Evolutionary conservation across 192 early-diverging fungal genomes (phyloP), one percentile per base, ranked within the genome.

Genomic region (Linnemannia elongata): DNA sequence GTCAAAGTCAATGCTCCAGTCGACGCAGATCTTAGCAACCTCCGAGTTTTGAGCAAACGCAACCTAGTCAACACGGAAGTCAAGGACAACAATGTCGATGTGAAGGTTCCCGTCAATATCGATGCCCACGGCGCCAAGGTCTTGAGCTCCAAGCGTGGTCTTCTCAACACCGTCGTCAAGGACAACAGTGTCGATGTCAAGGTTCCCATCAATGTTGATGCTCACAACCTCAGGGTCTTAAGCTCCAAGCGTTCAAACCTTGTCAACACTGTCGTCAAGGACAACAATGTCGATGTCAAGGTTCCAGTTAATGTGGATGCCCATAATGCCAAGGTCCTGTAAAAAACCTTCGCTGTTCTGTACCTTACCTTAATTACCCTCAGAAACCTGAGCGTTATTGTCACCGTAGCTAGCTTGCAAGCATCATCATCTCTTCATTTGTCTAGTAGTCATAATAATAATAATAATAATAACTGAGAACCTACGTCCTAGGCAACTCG

Each of bases 31-130:
- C 20, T 49, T 45, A 49, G 52, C 2, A 27, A 33, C n/a, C 24
- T 52, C 33, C 54, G 47, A 4, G 33, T 74, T 30, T 10, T 54
- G 13, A 39, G 71, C 41, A 60, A 33, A 13, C 39, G 44, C 44
- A 22, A 38, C 0, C 42, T 33, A 9, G 30, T 66, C 63, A 17
- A 54, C 38, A 18, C 55, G 33, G 20, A 38, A 6, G 38, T 66
- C 55, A 22, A 60, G 75, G 10, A 66, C 9, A 76, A 76, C 75
- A 41, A 76, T 2, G 75, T 63, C 38, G 12, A 57, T 12, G 55
- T 9, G 55, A 24, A 76, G 5, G 49, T 55, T 24, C 30, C 38
- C 18, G 20, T 30, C 1, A n/a, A 76, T 4, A 7, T 39, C 4
- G 55, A 55, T 55, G 39, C 24, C 55, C 2, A 63, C 7, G 8